A percentile compares a stretch with the other conserved stretches of the same genome.
Evolutionary conservation across 2,329 filamentous ascomycete species (phyloP).

Genomic region (Seiridium cupressi): DNA sequence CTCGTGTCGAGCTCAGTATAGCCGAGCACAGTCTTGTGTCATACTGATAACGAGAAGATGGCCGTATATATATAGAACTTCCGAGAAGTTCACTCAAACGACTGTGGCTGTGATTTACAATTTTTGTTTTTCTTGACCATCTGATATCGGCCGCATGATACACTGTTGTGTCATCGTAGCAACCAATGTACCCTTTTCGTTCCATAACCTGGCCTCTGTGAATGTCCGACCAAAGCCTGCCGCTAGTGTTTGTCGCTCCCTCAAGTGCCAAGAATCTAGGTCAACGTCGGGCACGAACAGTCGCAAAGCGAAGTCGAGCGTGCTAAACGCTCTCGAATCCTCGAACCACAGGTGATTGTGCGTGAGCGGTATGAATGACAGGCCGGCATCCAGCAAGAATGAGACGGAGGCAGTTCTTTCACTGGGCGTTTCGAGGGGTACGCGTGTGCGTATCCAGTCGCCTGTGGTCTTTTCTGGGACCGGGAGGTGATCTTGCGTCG

Average conservation of each 20-base stretch:
- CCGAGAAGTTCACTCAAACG: no score
- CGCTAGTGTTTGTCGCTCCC: slow-evolving; percentile 35
- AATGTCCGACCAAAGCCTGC: slow-evolving; percentile 41
- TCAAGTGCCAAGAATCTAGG: slow-evolving; percentile 39
- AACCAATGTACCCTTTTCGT: slow-evolving; percentile 40
- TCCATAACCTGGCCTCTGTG: slow-evolving; percentile 42
- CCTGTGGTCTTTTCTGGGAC: slow-evolving; percentile 34
- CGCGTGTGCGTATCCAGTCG: slow-evolving; percentile 36
- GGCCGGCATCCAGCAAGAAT: slow-evolving; percentile 42
- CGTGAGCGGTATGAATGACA: slow-evolving; percentile 41
- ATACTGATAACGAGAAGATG: no score
- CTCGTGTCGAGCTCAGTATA: no score
- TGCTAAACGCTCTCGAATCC: slow-evolving; percentile 41
- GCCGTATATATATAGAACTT: no score
- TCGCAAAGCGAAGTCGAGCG: slow-evolving; percentile 49
- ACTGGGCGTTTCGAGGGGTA: slow-evolving; percentile 15
- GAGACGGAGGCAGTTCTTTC: slow-evolving; percentile 34
- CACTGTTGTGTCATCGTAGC: slow-evolving; percentile 48
- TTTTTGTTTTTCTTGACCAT: neutral
- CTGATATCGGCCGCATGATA: slow-evolving; percentile 26
- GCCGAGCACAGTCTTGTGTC: no score
- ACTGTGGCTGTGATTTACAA: neutral
- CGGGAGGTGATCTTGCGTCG: slow-evolving; percentile 34
- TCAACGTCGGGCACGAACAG: slow-evolving; percentile 37
- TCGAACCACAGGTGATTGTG: slow-evolving; percentile 41